A percentile compares a stretch with the other conserved stretches of the same genome.
phyloP scores from a whole-genome alignment of 2,329 filamentous ascomycete species.

The Fusarium napiforme region DNA sequence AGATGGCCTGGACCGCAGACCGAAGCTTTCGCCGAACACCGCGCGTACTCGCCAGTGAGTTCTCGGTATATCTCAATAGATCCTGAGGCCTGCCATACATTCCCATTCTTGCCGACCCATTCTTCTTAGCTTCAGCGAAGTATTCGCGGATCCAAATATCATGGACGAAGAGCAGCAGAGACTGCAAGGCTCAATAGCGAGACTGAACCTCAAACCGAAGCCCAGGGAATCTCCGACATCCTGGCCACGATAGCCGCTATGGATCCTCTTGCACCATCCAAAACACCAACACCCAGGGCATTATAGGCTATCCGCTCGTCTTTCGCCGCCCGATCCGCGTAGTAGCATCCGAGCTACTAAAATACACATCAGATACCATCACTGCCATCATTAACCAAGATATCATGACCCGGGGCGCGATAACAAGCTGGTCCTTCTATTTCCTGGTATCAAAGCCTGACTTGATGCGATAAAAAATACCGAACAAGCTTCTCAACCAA shows the following conservation, averaged over 20 bases:
- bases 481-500: neutral
- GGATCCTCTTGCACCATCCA: accelerated
- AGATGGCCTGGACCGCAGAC: too few relatives aligned
- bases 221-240: neutral
- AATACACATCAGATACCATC: neutral
- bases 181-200: accelerated
- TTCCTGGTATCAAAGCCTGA: neutral
- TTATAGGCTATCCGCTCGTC: too few relatives aligned
- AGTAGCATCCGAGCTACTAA: neutral
- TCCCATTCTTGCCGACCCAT: neutral
- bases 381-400: accelerated
- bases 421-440: neutral
- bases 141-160: accelerated
- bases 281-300: too few relatives aligned
- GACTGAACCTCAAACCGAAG: neutral
- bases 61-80: too few relatives aligned
- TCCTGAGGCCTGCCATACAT: too few relatives aligned
- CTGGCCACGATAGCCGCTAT: neutral
- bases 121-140: accelerated
- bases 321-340: neutral
- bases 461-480: too few relatives aligned
- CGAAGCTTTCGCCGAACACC: too few relatives aligned
- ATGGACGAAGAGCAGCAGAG: neutral
- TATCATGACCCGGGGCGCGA: accelerated
- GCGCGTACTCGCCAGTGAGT: too few relatives aligned